These are phyloP conservation scores for Saccharomycopsis synnaedendra DNA, from an alignment of 805 yeast genomes.

Conservation along the genomic window DNA sequence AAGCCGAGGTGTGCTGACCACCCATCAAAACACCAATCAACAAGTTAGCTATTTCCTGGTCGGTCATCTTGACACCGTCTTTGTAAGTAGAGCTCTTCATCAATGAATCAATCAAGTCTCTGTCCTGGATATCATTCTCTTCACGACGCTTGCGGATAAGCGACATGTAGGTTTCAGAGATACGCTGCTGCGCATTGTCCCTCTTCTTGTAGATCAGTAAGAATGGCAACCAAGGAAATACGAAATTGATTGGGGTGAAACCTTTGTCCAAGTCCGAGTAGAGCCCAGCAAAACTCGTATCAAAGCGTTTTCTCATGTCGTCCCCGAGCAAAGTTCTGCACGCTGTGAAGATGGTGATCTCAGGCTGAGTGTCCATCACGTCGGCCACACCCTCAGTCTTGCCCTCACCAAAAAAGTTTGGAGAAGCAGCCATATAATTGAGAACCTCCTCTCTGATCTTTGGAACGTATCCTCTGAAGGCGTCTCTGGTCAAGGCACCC, in stretches of 20 bases:
- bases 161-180: constrained; percentile 70
- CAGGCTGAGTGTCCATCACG: constrained; percentile 82
- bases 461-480: constrained; percentile 82
- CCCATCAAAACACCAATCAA: constrained; percentile 97
- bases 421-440: constrained; percentile 47
- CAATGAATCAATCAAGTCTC: constrained; percentile 84
- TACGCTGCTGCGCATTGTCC: constrained; percentile 77
- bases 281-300: constrained; percentile 71
- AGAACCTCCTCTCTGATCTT: constrained; percentile 68
- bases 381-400: constrained; percentile 40
- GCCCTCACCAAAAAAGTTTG: constrained; percentile 31
- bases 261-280: constrained; percentile 94
- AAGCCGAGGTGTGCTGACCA: constrained; percentile 96
- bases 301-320: constrained; percentile 77
- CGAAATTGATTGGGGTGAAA: constrained; percentile 91
- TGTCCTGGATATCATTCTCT: constrained; percentile 64
- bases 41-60: constrained; percentile 86
- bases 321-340: constrained; percentile 85
- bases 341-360: constrained; percentile 93
- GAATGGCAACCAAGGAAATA: constrained; percentile 86
- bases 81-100: constrained; percentile 77
- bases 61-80: constrained; percentile 92
- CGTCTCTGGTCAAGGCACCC: constrained; percentile 73
- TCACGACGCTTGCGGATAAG: constrained; percentile 66
- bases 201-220: constrained; percentile 67